Conservation (phyloP, 2,329 filamentous ascomycete species). For the Epichloe aotearoae region DNA sequence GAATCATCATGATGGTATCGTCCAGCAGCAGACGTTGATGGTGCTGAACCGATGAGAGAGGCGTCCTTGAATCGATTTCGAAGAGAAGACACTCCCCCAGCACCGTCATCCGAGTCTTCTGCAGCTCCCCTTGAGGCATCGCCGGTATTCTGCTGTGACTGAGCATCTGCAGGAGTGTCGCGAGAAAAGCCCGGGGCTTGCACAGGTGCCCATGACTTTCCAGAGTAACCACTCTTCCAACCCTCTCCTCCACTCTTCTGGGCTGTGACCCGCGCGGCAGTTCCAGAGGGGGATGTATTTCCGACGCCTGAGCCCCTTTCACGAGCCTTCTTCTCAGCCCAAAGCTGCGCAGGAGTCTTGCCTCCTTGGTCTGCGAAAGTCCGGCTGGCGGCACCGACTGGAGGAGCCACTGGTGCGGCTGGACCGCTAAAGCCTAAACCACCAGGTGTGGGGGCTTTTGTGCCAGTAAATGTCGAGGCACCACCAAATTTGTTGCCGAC, state of each 20-base stretch:
- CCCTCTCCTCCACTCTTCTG: conserved; percentile 62
- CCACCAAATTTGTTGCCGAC: conserved; percentile 78
- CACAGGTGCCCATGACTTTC: conserved; percentile 82
- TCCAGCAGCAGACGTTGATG: conserved; percentile 23
- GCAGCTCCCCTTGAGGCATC: conserved; percentile 30
- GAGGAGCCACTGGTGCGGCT: conserved; percentile 37
- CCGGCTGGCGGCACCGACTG: conserved; percentile 70
- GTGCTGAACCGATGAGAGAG: conserved; percentile 49
- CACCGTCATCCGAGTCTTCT: conserved; percentile 39
- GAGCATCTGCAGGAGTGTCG: conserved; percentile 34
- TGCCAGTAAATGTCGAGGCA: conserved; percentile 63
- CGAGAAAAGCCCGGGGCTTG: conserved; percentile 54
- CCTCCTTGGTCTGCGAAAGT: conserved; percentile 91
- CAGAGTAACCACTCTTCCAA: conserved; percentile 85
- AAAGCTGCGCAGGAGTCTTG: conserved; percentile 91
- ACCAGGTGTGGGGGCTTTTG: conserved; percentile 73
- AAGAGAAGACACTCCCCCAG: conserved; percentile 60
- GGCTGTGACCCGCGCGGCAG: conserved; percentile 41
- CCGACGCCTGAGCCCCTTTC: conserved; percentile 43
- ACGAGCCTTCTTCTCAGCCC: conserved; percentile 93
- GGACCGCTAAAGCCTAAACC: conserved; percentile 51
- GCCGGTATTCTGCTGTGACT: conserved; percentile 49
- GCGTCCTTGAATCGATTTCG: conserved; percentile 72
- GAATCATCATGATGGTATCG: conserved; percentile 21
- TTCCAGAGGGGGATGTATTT: conserved; percentile 28